Conservation (phyloP, 2,329 filamentous ascomycete species). For the Trichoderma breve region DNA sequence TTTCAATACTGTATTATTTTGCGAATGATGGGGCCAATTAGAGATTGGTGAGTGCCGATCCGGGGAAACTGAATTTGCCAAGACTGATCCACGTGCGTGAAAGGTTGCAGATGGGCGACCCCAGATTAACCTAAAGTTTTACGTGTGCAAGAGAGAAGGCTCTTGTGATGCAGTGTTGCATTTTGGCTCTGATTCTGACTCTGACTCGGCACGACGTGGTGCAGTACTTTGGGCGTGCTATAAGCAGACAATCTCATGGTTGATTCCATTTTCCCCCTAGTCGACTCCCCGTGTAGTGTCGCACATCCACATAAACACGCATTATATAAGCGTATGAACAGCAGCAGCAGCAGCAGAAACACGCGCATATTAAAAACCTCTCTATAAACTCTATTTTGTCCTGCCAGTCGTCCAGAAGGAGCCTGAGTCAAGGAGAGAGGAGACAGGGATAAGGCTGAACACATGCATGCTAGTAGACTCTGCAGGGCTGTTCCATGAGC, state of each 20-base stretch:
- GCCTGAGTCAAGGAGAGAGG: background rate
- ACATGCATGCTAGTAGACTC: background rate
- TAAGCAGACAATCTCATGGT: background rate
- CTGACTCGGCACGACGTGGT: background rate
- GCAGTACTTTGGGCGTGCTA: background rate
- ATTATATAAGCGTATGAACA: background rate
- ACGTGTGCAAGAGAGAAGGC: background rate
- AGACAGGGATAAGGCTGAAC: background rate
- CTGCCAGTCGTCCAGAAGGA: background rate
- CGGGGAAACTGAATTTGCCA: background rate
- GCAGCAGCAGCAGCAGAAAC: background rate
- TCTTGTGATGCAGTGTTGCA: background rate
- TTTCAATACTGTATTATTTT: background rate
- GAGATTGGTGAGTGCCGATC: background rate
- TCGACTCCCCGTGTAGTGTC: background rate
- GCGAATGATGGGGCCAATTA: background rate
- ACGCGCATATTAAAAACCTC: background rate
- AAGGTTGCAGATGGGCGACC: background rate
- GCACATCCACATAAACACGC: background rate
- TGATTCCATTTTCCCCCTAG: background rate
- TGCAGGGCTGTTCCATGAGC: background rate
- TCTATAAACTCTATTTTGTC: background rate
- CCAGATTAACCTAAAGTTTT: background rate
- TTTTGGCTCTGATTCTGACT: background rate
- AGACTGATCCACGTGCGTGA: background rate